Percentiles rank a stretch among this genome's conserved stretches.
phyloP scores from a whole-genome alignment of 352 stramenopile species.

The Bremia lactucae region DNA sequence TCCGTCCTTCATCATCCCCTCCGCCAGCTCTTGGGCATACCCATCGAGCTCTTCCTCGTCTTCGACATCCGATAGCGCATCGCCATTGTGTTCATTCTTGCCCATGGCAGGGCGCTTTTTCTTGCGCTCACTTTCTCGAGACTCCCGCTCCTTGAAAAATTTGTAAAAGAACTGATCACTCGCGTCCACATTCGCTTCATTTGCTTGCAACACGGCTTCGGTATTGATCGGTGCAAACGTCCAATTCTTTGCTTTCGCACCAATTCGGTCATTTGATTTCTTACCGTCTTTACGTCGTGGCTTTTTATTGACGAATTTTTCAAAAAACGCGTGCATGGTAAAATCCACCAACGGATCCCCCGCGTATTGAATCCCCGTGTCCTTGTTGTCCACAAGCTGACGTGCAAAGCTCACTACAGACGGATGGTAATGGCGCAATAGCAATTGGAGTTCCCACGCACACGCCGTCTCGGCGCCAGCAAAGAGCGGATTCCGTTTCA shows the following conservation, averaged over 20 bases:
- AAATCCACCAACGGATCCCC: constrained; percentile 97
- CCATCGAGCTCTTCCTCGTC: constrained; percentile 75
- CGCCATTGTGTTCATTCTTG: constrained; percentile 25
- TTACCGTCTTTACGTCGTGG: constrained; percentile 57
- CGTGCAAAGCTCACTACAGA: constrained; percentile 90
- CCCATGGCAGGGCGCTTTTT: constrained; percentile 21
- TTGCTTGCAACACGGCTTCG: constrained; percentile 53
- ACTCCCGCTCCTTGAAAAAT: constrained; percentile 84
- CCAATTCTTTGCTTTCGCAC: constrained; percentile 44
- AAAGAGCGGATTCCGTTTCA: constrained; percentile 84
- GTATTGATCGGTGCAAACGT: constrained; percentile 61
- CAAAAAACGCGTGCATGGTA: constrained; percentile 93
- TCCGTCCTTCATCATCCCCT: constrained; percentile 82
- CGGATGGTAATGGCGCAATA: constrained; percentile 93
- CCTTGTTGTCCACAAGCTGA: constrained; percentile 51
- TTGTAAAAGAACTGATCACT: constrained; percentile 91
- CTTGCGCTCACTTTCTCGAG: constrained; percentile 27
- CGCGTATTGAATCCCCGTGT: constrained; percentile 81
- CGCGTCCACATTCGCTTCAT: constrained; percentile 49
- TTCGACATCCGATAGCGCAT: constrained; percentile 47
- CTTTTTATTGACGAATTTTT: constrained; percentile 99
- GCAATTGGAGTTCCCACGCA: constrained; percentile 89
- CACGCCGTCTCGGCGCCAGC: constrained; percentile 56
- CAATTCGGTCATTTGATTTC: constrained; percentile 5
- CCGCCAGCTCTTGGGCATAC: constrained; percentile 82